Base-by-base conservation (phyloP, 176 grass and related monocot genomes). In the Avena sativa region DNA sequence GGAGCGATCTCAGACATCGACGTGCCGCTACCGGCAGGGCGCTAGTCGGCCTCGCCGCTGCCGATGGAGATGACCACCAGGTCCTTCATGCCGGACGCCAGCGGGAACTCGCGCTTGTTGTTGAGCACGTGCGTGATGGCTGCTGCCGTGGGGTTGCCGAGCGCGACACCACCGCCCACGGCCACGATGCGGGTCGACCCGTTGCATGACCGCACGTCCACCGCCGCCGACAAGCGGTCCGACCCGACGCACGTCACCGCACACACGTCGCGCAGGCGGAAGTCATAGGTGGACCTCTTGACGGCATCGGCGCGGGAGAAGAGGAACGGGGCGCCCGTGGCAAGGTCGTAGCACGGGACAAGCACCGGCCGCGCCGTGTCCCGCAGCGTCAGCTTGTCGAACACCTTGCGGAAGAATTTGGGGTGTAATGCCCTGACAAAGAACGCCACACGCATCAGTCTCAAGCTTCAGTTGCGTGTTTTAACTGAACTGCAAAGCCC, bases 91-190 rank as follows among this genome's bases (percentile, higher is more conserved):
- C 91, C 90, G 0, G 78, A 58, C 5, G 86, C 91, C 12, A 94
- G 89, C 1, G 96, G 96, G 72, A 95, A 98, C 86, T 95, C 96
- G 73, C 87, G 90, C 89, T 92, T 91, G 91, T 98, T 98, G 90
- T 98, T 98, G 86, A 98, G 89, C 52, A 98, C 93, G 89, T 98
- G 96, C 8, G 93, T 98, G 88, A 98, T 98, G 26, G 96, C 96
- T 12, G 93, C 96, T 0, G 91, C 96, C 74, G 96, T 91, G 46
- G 96, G 96, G 89, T 98, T 98, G 4, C 90, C 88, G 13, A 98
- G 91, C 23, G 90, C 96, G 58, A 23, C 23, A 23, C 23, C 23
- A 23, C 91, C 93, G 7, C 90, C 93, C 6, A 98, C 74, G 8
- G 96, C 93, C 1, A 81, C 74, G 84, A 98, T 98, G 23, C 93